Evolutionary conservation across 768 basidiomycete genomes (phyloP).

Genomic region (Dioszegia aurantiaca): DNA sequence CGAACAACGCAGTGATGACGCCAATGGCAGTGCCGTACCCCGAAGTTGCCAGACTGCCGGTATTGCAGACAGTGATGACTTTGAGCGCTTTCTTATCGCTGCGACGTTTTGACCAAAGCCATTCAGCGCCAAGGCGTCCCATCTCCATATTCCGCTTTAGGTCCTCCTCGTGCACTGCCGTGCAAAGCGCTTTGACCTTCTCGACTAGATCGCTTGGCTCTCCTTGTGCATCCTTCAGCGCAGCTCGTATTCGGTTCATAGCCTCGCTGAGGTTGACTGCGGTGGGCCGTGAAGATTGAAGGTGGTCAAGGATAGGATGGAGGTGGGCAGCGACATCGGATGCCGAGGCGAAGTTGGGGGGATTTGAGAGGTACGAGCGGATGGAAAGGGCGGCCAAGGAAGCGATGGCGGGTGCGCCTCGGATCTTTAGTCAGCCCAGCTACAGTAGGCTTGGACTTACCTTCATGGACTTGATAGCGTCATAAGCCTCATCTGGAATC

Average conservation of each 20-base stretch:
- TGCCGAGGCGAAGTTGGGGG: slow-evolving; percentile 52
- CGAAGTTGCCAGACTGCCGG: slow-evolving; percentile 92
- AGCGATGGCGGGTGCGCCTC: slow-evolving; percentile 93
- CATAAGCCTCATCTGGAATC: slow-evolving; percentile 78
- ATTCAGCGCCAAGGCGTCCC: slow-evolving; percentile 79
- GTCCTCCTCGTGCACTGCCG: slow-evolving; percentile 78
- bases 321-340: slow-evolving; percentile 63
- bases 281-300: slow-evolving; percentile 87
- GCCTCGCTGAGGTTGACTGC: slow-evolving; percentile 92
- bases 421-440: no score
- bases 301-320: slow-evolving; percentile 63
- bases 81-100: slow-evolving; percentile 61
- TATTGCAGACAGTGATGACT: slow-evolving; percentile 92
- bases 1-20: slow-evolving; percentile 83
- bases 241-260: slow-evolving; percentile 65
- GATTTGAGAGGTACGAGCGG: slow-evolving; percentile 60
- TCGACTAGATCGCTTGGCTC: slow-evolving; percentile 53
- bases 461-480: slow-evolving; percentile 96
- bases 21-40: slow-evolving; percentile 95
- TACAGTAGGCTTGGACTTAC: slow-evolving; percentile 55
- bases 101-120: slow-evolving; percentile 61
- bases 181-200: slow-evolving; percentile 68
- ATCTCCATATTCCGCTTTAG: slow-evolving; percentile 80
- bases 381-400: slow-evolving; percentile 82
- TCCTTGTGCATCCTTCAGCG: slow-evolving; percentile 50